Evolutionary conservation across 1,284 basidiomycete species (phyloP).

Genomic region (Ceratobasidium papillatum): DNA sequence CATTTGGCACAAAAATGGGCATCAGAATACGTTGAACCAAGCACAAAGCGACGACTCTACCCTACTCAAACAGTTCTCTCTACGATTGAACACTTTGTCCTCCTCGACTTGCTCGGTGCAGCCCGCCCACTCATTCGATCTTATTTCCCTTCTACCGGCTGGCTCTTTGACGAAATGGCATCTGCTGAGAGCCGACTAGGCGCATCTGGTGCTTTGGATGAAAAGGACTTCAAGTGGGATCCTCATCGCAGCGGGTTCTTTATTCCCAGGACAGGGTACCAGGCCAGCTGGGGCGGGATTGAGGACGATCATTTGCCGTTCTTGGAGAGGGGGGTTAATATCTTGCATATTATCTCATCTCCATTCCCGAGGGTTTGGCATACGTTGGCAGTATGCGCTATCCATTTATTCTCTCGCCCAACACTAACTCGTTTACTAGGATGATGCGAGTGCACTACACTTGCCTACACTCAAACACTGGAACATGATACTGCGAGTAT

Average conservation of each 20-base stretch:
- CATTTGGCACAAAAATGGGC: constrained; percentile 88
- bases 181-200: constrained; percentile 71
- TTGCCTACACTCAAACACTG: constrained; percentile 87
- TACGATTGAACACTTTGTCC: constrained; percentile 86
- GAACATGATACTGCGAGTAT: constrained; percentile 88
- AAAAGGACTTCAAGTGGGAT: constrained; percentile 54
- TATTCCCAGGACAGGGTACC: constrained; percentile 55
- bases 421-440: constrained; percentile 58
- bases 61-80: constrained; percentile 69
- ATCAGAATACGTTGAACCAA: constrained; percentile 67
- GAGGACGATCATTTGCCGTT: constrained; percentile 98
- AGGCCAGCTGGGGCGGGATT: constrained; percentile 67
- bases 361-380: constrained; percentile 97
- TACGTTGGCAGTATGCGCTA: constrained; percentile 67
- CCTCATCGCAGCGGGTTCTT: constrained; percentile 64
- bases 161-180: constrained; percentile 83
- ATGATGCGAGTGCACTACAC: constrained; percentile 88
- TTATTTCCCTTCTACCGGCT: constrained; percentile 87
- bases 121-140: constrained; percentile 74
- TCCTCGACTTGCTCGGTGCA: constrained; percentile 89
- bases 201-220: constrained; percentile 65
- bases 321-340: constrained; percentile 80
- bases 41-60: constrained; percentile 66
- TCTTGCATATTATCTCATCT: constrained; percentile 89
- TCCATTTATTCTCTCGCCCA: constrained; percentile 4